phyloP scores from a whole-genome alignment of 2,329 filamentous ascomycete species.

The Clarireedia paspali region DNA sequence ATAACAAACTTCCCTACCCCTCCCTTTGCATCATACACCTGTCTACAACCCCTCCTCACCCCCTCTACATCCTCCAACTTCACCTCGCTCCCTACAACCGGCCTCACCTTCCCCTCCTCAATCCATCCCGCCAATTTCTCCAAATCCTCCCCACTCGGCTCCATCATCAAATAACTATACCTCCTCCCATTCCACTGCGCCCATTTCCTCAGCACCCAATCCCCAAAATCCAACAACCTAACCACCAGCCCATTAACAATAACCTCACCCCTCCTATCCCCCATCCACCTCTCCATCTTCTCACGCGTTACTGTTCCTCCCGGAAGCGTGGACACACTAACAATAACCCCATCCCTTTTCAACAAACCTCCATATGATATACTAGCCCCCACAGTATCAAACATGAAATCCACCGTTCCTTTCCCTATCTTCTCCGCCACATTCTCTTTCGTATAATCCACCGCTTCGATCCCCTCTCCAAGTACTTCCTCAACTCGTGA shows the following conservation, averaged over 20 bases:
- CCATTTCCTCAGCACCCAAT: slow-evolving; percentile 23
- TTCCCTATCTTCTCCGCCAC: slow-evolving; percentile 27
- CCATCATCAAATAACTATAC: slow-evolving; percentile 2
- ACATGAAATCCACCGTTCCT: slow-evolving; percentile 35
- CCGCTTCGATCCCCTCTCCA: slow-evolving; percentile 31
- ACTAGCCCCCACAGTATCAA: slow-evolving; percentile 34
- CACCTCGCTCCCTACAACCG: slow-evolving; percentile 28
- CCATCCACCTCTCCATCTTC: background rate
- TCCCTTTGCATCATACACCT: slow-evolving; percentile 32
- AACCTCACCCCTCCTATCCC: background rate
- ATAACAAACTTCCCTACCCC: slow-evolving; percentile 35
- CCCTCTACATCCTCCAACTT: slow-evolving; percentile 30
- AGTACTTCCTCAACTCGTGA: slow-evolving; percentile 31
- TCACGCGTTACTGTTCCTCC: slow-evolving; percentile 16
- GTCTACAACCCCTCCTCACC: slow-evolving; percentile 30
- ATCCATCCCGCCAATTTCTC: slow-evolving; percentile 22
- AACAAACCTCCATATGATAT: slow-evolving; percentile 32
- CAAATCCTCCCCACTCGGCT: background rate
- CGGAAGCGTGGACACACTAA: slow-evolving; percentile 24
- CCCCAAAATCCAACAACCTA: slow-evolving; percentile 26
- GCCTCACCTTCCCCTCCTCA: slow-evolving; percentile 26
- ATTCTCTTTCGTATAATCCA: slow-evolving; percentile 34
- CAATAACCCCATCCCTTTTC: slow-evolving; percentile 30
- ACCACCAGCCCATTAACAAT: background rate
- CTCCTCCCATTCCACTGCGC: slow-evolving; percentile 9